phyloP scores from a whole-genome alignment of 371 early-diverging fungal genomes.

The Vairimorpha apis region DNA sequence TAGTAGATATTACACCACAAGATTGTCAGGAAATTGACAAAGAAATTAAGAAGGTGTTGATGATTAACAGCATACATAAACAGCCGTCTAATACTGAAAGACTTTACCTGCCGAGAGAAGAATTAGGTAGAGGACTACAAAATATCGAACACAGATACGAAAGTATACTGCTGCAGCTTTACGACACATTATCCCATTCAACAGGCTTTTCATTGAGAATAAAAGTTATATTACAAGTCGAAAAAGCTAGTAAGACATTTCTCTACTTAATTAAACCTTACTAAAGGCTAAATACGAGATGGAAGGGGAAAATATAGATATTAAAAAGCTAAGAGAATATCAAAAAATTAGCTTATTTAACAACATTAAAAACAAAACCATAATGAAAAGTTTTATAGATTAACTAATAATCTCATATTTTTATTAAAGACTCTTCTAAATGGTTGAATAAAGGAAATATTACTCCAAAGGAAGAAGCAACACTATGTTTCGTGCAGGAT shows the following conservation, averaged over 20 bases:
- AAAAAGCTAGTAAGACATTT: no score
- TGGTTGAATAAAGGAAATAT: background rate
- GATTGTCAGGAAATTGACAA: background rate
- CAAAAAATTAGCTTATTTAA: background rate
- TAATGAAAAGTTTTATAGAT: background rate
- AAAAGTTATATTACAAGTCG: no score
- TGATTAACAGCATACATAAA: background rate
- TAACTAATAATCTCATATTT: background rate
- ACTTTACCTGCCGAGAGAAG: background rate
- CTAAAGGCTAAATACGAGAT: no score
- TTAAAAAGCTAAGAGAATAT: no score
- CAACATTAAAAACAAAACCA: slow-evolving; percentile 8
- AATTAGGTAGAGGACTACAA: background rate
- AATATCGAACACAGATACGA: background rate
- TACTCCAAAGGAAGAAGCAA: background rate
- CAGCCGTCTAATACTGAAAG: background rate
- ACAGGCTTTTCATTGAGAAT: no score
- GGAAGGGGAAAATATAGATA: no score
- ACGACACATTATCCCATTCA: no score
- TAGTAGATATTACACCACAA: background rate
- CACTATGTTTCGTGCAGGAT: background rate
- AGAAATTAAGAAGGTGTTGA: background rate
- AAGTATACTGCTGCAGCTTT: background rate
- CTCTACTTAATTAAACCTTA: no score
- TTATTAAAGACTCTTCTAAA: background rate